phyloP scores from a whole-genome alignment of 148 eudicot species.

The Rhododendron vialii region DNA sequence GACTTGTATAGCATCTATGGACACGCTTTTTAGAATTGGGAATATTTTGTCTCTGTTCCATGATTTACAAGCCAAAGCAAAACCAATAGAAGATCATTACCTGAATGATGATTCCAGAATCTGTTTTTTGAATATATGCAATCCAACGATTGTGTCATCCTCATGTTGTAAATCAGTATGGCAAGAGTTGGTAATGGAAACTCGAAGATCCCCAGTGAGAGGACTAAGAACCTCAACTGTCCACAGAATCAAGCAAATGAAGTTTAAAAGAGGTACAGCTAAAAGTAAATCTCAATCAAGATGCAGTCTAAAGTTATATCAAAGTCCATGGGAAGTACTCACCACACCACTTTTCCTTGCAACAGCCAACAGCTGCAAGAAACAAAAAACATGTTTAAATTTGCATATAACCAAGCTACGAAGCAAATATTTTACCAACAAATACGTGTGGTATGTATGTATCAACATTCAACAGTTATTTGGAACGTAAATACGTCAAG shows the following conservation, averaged over 20 bases:
- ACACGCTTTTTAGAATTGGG: background rate
- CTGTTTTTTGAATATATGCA: constrained; percentile 52
- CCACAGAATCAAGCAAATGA: background rate
- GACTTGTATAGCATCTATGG: background rate
- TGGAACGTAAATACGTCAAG: background rate
- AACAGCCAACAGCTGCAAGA: constrained; percentile 73
- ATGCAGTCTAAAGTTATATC: background rate
- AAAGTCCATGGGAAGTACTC: constrained; percentile 25
- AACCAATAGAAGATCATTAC: too few species aligned
- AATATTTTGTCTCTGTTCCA: background rate
- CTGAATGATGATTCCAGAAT: too few species aligned
- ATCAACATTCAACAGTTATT: background rate
- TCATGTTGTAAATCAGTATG: constrained; percentile 29
- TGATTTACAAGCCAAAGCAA: background rate
- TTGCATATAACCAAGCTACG: background rate
- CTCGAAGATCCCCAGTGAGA: constrained; percentile 53
- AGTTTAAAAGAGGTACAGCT: background rate
- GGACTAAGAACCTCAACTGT: constrained; percentile 74
- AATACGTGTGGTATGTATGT: too few species aligned
- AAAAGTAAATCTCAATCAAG: constrained; percentile 1
- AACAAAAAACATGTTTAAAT: background rate
- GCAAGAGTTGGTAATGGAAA: constrained; percentile 30
- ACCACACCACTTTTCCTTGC: constrained; percentile 69
- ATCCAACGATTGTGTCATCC: constrained; percentile 58
- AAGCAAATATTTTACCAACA: background rate